These are phyloP conservation scores for Fomitopsis palustris DNA, from an alignment of 1,284 basidiomycete genomes.

Conservation along the genomic window DNA sequence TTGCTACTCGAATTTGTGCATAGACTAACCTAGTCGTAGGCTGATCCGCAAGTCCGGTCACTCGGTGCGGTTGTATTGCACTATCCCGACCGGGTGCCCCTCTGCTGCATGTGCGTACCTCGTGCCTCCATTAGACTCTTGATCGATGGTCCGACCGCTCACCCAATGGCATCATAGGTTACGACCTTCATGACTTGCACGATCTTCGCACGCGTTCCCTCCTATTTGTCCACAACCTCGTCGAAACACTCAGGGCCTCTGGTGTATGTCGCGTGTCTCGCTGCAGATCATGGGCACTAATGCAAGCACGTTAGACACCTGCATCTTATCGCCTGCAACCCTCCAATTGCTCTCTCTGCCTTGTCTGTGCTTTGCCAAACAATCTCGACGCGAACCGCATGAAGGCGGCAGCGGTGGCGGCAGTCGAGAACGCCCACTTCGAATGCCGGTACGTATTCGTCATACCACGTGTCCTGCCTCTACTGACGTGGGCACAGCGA, in stretches of 20 bases:
- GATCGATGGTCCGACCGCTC: neutral
- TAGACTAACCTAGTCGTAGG: conserved; percentile 25
- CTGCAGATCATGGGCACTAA: neutral
- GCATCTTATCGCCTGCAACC: conserved; percentile 62
- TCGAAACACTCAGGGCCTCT: conserved; percentile 54
- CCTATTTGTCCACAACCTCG: conserved; percentile 61
- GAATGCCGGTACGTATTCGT: conserved; percentile 40
- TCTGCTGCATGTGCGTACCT: conserved; percentile 49
- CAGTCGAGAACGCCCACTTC: conserved; percentile 42
- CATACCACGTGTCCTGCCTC: neutral
- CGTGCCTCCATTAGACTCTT: neutral
- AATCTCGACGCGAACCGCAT: conserved; percentile 38
- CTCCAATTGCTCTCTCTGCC: conserved; percentile 53
- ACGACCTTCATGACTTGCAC: conserved; percentile 66
- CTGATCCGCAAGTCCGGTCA: conserved; percentile 38
- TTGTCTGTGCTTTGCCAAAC: conserved; percentile 48
- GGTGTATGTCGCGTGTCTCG: conserved; percentile 41
- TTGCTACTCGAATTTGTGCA: neutral
- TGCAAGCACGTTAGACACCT: conserved; percentile 37
- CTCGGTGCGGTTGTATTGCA: conserved; percentile 54
- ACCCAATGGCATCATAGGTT: conserved; percentile 33
- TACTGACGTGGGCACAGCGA: conserved; percentile 33
- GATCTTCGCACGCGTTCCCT: conserved; percentile 60
- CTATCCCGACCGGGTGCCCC: conserved; percentile 59
- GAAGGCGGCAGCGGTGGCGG: conserved; percentile 39